Evolutionary conservation across 2,329 filamentous ascomycete genomes (phyloP), one percentile per base, ranked within the genome.

Genomic region (Leptographium wingfieldii): DNA sequence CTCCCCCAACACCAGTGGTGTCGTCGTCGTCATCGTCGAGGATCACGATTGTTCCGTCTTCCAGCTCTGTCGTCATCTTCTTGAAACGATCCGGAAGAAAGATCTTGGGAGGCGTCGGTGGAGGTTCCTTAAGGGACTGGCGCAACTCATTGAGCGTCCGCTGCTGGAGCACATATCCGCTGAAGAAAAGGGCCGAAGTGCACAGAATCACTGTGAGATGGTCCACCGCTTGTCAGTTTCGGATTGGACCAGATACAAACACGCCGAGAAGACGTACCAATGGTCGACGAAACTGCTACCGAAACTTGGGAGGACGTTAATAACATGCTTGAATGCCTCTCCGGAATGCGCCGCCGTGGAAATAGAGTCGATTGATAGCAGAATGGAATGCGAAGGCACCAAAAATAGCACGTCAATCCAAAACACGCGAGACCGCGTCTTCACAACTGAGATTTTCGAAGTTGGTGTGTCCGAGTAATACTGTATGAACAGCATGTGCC

Each of bases 81-180:
- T 73, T 73, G 68, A 81, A 80, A 29, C 74, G 73, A 61, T 80
- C 78, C 0, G 80, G 79, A 1, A 81, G 69, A 67, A 78, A 77
- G 53, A 77, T 73, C 61, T 77, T 75, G 6, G 78, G 77, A 1
- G 74, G 74, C 6, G 77, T 74, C 10, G 68, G 73, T 68, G 76
- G 71, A 63, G 77, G 80, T 65, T 80, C 80, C 38, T 59, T 62
- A 67, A 96, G 86, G 22, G 88, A 88, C 60, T 79, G 76, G 67
- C 92, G 88, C 38, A 96, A 80, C 66, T 86, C 86, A 63, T 81
- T 82, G 5, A 96, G 82, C 0, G 90, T 94, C 67, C 90, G 84
- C 72, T 96, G 92, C 68, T 96, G 92, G 58, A 96, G 80, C 3
- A 85, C 81, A 71, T 95, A 96, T 67, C 92, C 92, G 57, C 88